Evolutionary conservation across 805 yeast species (phyloP), one percentile per base, ranked within the genome.

Genomic region (Scheffersomyces amazonensis): DNA sequence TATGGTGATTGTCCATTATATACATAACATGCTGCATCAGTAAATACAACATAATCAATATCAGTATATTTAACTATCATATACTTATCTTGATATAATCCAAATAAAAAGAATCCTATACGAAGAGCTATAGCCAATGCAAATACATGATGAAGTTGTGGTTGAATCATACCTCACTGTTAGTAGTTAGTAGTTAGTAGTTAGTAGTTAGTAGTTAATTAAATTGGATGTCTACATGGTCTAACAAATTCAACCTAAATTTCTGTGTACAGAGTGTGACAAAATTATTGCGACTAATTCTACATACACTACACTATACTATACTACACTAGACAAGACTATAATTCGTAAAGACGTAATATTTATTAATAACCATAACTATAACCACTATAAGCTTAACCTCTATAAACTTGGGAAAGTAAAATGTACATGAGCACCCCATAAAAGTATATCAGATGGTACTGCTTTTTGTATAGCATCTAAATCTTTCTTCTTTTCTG

Each of bases 41-140:
- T 80, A 58, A 93, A 93, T 34, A 93, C 99, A 56, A 80, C 71
- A 62, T 93, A 93, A 60, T 93, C 99, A 34, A 93, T 85, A 53
- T 93, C 99, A 0, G 99, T 93, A 65, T 88, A 93, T 45, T 84
- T 83, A 15, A 90, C 84, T 9, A 79, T 78, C 79, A 87, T 77
- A 46, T 78, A 62, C 4, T 76, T 72, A 60, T 93, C 99, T 60
- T 93, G 99, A 57, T 86, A 89, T 2, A 85, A 60, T 0, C 99
- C 98, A 64, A 78, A 93, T 3, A 66, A 48, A 48, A 88, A 79
- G 53, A 91, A 84, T 3, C 66, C 83, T 4, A 80, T 40, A 40
- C 97, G 68, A 23, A 79, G 47, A 3, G 50, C 28, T 7, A 51
- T 36, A 5, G 60, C 33, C 8, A 50, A 32, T 4, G 40, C 21